A percentile compares a stretch with the other conserved stretches of the same genome.
phyloP scores from a whole-genome alignment of 2,329 filamentous ascomycete genomes.

The Trichoderma sp. region DNA sequence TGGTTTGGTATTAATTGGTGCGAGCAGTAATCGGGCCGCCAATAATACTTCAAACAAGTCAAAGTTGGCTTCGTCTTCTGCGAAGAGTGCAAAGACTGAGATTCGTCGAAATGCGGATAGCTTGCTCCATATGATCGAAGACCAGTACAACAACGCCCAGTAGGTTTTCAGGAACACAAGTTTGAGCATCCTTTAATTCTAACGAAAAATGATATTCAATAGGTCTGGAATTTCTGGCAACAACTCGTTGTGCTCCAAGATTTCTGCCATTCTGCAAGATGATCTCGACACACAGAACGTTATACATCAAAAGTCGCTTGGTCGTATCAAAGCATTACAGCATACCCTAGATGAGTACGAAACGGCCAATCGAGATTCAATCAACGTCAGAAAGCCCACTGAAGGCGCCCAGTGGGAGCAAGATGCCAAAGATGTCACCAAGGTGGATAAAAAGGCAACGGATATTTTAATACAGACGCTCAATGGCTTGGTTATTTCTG shows the following conservation, averaged over 20 bases:
- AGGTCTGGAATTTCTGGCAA: background rate
- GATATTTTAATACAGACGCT: conserved; percentile 28
- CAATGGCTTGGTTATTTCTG: background rate
- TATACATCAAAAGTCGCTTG: conserved; percentile 2
- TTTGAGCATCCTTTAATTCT: background rate
- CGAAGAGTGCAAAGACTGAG: conserved; percentile 26
- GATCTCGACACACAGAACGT: background rate
- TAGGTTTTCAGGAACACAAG: background rate
- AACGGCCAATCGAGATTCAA: conserved; percentile 23
- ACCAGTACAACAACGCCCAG: background rate
- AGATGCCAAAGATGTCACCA: conserved; percentile 32
- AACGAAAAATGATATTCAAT: background rate
- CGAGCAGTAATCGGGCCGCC: background rate
- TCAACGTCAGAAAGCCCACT: conserved; percentile 29
- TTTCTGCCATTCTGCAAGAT: background rate
- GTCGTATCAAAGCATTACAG: conserved; percentile 26
- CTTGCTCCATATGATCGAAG: conserved; percentile 28
- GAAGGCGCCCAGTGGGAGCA: conserved; percentile 36
- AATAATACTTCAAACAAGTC: background rate
- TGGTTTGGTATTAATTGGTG: background rate
- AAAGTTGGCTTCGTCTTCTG: conserved; percentile 19
- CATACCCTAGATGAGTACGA: conserved; percentile 27
- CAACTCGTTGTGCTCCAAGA: background rate
- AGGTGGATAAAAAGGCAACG: conserved; percentile 32
- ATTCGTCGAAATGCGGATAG: conserved; percentile 30